Percentiles rank a stretch among this genome's conserved stretches.
Evolutionary conservation across 352 stramenopile genomes (phyloP).

Genomic region (Thalassiosira livingstoniorum): DNA sequence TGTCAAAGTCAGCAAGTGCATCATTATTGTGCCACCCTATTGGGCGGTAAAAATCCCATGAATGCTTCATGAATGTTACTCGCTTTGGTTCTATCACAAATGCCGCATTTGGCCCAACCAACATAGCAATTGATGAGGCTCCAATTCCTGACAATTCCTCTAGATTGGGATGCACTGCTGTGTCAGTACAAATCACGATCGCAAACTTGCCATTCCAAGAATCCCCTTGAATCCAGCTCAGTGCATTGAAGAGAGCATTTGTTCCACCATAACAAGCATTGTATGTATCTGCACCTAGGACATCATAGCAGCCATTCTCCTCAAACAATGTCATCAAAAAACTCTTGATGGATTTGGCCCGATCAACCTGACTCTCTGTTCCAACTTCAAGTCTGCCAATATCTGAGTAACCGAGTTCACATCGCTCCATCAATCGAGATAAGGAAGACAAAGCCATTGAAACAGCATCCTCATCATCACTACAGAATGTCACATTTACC

Average conservation of each 20-base stretch:
- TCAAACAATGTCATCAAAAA: slow-evolving; percentile 90
- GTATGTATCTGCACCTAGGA: slow-evolving; percentile 92
- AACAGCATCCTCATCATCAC: slow-evolving; percentile 92
- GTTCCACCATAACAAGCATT: slow-evolving; percentile 99
- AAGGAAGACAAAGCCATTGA: slow-evolving; percentile 88
- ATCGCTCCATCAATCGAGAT: slow-evolving; percentile 84
- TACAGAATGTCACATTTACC: slow-evolving; percentile 87
- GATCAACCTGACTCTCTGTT: slow-evolving; percentile 96
- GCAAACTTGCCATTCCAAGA: slow-evolving; percentile 94
- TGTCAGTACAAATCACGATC: slow-evolving; percentile 95
- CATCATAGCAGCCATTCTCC: slow-evolving; percentile 87
- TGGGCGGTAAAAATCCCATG: no score
- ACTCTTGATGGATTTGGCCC: slow-evolving; percentile 92
- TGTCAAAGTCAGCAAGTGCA: no score
- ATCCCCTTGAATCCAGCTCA: slow-evolving; percentile 94
- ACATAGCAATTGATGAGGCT: slow-evolving; percentile 93
- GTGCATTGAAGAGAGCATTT: slow-evolving; percentile 95
- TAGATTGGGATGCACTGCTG: slow-evolving; percentile 95
- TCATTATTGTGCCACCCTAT: no score
- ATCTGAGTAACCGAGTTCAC: slow-evolving; percentile 87
- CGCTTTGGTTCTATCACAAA: slow-evolving; percentile 91
- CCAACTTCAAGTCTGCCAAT: slow-evolving; percentile 96
- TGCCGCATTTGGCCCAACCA: slow-evolving; percentile 95
- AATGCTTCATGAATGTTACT: slow-evolving; percentile 96
- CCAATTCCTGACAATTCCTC: slow-evolving; percentile 85